Evolutionary conservation across 176 grass and related monocot species (phyloP).

Genomic region (Thalia dealbata): DNA sequence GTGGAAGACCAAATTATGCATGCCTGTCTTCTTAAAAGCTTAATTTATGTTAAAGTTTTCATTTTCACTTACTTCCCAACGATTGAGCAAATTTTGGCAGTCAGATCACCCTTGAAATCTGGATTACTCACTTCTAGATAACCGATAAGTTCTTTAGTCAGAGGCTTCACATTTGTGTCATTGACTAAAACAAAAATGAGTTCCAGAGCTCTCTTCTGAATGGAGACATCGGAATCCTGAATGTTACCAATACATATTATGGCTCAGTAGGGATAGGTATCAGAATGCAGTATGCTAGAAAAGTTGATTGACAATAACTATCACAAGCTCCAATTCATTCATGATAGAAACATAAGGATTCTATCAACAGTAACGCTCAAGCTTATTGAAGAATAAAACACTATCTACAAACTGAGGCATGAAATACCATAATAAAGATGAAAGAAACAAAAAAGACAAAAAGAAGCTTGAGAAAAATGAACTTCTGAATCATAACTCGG

Average conservation of each 20-base stretch:
- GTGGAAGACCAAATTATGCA: not conserved
- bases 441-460: not conserved
- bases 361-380: not conserved
- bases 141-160: slow-evolving; percentile 96
- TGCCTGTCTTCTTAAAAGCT: not conserved
- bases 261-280: not conserved
- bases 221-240: slow-evolving; percentile 99
- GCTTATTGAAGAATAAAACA: not conserved
- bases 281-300: not conserved
- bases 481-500: not conserved
- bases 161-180: slow-evolving; percentile 74
- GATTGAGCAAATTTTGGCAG: slow-evolving; percentile 84
- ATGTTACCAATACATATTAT: slow-evolving; percentile 15
- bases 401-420: not conserved
- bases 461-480: not conserved
- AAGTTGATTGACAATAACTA: not conserved
- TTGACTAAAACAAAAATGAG: slow-evolving; percentile 83
- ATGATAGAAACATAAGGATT: not conserved
- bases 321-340: not conserved
- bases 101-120: slow-evolving; percentile 94
- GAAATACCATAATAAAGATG: not conserved
- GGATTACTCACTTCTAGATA: slow-evolving; percentile 88
- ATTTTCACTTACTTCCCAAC: slow-evolving; percentile 75
- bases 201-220: slow-evolving; percentile 91
- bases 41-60: not conserved